Evolutionary conservation across 257 asterid genomes (phyloP).

Genomic region (Solanum dulcamara): DNA sequence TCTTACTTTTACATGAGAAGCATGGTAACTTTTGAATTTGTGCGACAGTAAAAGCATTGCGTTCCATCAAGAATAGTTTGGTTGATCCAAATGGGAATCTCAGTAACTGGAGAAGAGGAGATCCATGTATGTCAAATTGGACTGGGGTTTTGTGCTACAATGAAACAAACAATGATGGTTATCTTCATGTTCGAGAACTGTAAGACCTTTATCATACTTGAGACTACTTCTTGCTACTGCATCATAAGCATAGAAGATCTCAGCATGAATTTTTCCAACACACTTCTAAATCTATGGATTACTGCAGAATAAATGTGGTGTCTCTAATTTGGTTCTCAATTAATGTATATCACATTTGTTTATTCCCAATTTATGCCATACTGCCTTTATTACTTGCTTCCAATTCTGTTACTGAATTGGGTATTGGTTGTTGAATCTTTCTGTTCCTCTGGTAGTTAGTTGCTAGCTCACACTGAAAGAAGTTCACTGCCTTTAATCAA

Average conservation of each 20-base stretch:
- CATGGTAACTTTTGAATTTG: neutral
- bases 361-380: neutral
- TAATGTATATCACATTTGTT: neutral
- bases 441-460: neutral
- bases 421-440: neutral
- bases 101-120: slow-evolving; percentile 57
- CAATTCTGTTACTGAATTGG: neutral
- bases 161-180: slow-evolving; percentile 42
- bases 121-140: slow-evolving; percentile 91
- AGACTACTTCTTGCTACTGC: neutral
- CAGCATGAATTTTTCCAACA: neutral
- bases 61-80: slow-evolving; percentile 42
- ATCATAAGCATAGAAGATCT: neutral
- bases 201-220: slow-evolving; percentile 24
- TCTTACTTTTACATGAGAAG: neutral
- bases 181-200: slow-evolving; percentile 73
- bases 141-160: slow-evolving; percentile 59
- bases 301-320: neutral
- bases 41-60: slow-evolving; percentile 62
- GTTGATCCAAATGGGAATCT: slow-evolving; percentile 53
- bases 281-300: neutral
- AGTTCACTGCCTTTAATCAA: neutral
- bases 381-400: neutral
- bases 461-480: neutral
- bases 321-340: neutral